phyloP scores from a whole-genome alignment of 139 green algal genomes.

The Haematococcus lacustris region DNA sequence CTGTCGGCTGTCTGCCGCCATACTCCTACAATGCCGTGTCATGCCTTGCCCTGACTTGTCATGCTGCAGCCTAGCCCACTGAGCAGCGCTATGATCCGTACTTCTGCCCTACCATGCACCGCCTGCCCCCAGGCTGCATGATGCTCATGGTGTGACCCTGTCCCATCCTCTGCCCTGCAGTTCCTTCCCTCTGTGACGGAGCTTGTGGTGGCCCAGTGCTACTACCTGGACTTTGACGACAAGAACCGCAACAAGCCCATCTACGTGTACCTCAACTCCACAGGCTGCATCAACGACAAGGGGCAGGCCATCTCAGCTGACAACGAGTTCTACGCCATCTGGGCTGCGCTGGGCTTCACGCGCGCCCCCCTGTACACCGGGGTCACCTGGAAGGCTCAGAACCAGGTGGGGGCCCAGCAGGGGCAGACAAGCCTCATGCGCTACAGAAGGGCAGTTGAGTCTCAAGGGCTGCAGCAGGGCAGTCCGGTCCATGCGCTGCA shows the following conservation, averaged over 20 bases:
- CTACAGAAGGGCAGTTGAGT: too few relatives aligned
- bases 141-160: background rate
- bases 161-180: constrained; percentile 23
- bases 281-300: constrained; percentile 59
- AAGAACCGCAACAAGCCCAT: constrained; percentile 68
- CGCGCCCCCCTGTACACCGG: constrained; percentile 53
- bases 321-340: constrained; percentile 65
- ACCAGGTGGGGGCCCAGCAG: constrained; percentile 22
- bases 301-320: constrained; percentile 28
- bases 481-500: too few relatives aligned
- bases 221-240: constrained; percentile 74
- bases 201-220: constrained; percentile 79
- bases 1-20: background rate
- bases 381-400: constrained; percentile 57
- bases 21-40: background rate
- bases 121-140: background rate
- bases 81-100: background rate
- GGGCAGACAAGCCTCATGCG: too few relatives aligned
- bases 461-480: too few relatives aligned
- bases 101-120: background rate
- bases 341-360: constrained; percentile 55
- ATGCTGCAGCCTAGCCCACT: background rate
- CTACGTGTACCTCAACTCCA: constrained; percentile 88
- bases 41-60: background rate
- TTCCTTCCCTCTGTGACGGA: constrained; percentile 80